Evolutionary conservation across 768 basidiomycete genomes (phyloP), one percentile per base, ranked within the genome.

Genomic region (Gelatoporia subvermispora): DNA sequence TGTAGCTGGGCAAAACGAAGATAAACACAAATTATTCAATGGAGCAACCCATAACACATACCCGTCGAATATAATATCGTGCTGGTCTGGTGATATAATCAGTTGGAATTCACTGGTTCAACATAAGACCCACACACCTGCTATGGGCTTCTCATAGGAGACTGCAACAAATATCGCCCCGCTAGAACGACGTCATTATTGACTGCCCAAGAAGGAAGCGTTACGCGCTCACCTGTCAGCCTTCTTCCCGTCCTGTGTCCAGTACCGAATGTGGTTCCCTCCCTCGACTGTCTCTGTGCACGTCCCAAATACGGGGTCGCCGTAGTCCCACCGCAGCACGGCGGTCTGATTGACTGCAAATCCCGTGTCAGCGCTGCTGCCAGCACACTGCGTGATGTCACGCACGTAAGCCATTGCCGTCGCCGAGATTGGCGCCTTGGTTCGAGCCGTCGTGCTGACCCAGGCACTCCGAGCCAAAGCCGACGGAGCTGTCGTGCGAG

Each of bases 221-320:
- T 13, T 31, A 31, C 25, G 20, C n/a, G 35, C 18, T 21, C 8
- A 81, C 83, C 76, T 85, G 57, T 89, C 72, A 5, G 71, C 82
- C 3, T 64, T 23, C 11, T 68, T 52, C 0, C 90, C 91, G 50
- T 88, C 75, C 68, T 94, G 93, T 4, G 74, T 65, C 92, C 91
- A 94, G 64, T 93, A 94, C 35, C 93, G 79, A 61, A 93, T 80
- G 61, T 96, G 93, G 60, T 88, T 78, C 5, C 93, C 93, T 2
- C 93, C 93, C 55, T 88, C 61, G 36, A 94, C 76, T 2, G 89
- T 88, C 66, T 96, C 93, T 56, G 77, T 69, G 66, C 93, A 95
- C 1, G 92, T 79, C 0, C 93, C 93, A n/a, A 93, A 65, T 44
- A 81, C 70, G 1, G 82, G 78, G 57, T 95, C 82, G 8, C 81